phyloP scores from a whole-genome alignment of 176 grass and related monocot genomes.

The Juncus effusus region DNA sequence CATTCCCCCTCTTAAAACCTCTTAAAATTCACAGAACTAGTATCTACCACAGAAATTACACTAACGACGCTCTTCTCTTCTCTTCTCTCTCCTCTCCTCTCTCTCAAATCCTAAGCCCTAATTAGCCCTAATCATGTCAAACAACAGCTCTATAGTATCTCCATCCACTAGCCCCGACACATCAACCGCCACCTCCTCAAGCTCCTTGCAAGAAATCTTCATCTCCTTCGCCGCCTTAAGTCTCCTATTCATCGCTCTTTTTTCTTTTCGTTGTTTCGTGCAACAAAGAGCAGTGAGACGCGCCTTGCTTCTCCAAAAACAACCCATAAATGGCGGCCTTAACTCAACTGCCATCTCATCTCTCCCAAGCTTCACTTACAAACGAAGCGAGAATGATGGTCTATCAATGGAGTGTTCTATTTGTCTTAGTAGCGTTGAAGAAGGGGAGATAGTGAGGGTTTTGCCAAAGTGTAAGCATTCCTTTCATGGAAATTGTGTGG shows the following conservation, averaged over 20 bases:
- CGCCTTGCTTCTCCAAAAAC: not conserved
- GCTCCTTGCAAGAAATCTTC: conserved; percentile 26
- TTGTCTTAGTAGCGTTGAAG: conserved; percentile 41
- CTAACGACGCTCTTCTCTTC: not conserved
- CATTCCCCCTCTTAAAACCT: too few species aligned
- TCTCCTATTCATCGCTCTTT: conserved; percentile 12
- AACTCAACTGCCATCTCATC: conserved; percentile 23
- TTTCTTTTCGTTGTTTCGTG: conserved; percentile 36
- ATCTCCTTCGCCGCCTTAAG: conserved; percentile 19
- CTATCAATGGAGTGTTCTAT: conserved; percentile 36
- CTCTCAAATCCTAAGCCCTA: not conserved
- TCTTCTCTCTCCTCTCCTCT: not conserved
- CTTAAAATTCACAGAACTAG: not conserved
- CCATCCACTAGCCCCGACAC: not conserved
- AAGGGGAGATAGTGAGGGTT: conserved; percentile 44
- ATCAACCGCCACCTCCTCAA: conserved; percentile 5
- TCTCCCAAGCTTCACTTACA: conserved; percentile 41
- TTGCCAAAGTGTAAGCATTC: conserved; percentile 47
- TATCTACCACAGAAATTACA: not conserved
- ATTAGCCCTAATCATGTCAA: conserved; percentile 17
- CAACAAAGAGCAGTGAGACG: conserved; percentile 14
- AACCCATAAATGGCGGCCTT: conserved; percentile 5
- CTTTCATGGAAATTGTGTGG: conserved; percentile 52
- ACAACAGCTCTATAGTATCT: not conserved
- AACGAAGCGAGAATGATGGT: conserved; percentile 8